These are phyloP conservation scores for Phytophthora sojae DNA, from an alignment of 352 stramenopile species.

Conservation along the genomic window DNA sequence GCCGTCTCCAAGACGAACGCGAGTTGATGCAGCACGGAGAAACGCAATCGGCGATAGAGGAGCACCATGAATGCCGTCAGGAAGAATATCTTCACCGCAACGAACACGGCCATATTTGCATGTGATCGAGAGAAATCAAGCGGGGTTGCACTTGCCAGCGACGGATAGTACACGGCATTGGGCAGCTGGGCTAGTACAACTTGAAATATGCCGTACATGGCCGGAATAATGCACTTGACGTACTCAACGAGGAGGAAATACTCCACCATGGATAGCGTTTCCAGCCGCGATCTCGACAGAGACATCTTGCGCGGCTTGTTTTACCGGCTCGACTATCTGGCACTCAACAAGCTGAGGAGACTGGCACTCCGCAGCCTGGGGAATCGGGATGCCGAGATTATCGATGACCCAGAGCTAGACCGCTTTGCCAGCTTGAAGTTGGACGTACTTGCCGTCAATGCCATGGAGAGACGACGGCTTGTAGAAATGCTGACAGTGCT, in stretches of 20 bases:
- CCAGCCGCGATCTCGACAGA: background rate
- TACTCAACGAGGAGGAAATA: slow-evolving; percentile 39
- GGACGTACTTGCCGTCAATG: background rate
- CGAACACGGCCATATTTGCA: slow-evolving; percentile 31
- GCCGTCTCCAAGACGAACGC: slow-evolving; percentile 38
- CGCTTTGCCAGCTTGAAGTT: slow-evolving; percentile 9
- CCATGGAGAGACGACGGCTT: background rate
- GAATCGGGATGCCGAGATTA: too few relatives aligned
- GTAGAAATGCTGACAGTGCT: background rate
- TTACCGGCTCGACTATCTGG: too few relatives aligned
- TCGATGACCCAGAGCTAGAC: slow-evolving; percentile 5
- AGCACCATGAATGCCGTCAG: slow-evolving; percentile 14
- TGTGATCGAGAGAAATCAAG: background rate
- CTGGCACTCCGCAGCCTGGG: too few relatives aligned
- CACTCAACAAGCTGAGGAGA: too few relatives aligned
- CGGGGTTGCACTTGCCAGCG: slow-evolving; percentile 1
- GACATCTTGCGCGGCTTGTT: background rate
- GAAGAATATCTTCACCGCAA: slow-evolving; percentile 23
- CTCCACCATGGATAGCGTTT: slow-evolving; percentile 29
- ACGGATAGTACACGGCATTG: slow-evolving; percentile 26
- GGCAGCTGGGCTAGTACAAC: slow-evolving; percentile 13
- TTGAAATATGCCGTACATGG: slow-evolving; percentile 34
- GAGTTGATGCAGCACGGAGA: slow-evolving; percentile 37
- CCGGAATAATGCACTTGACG: slow-evolving; percentile 39
- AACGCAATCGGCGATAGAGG: slow-evolving; percentile 22